phyloP scores from a whole-genome alignment of 2,329 filamentous ascomycete species.

The Sphaceloma murrayae region DNA sequence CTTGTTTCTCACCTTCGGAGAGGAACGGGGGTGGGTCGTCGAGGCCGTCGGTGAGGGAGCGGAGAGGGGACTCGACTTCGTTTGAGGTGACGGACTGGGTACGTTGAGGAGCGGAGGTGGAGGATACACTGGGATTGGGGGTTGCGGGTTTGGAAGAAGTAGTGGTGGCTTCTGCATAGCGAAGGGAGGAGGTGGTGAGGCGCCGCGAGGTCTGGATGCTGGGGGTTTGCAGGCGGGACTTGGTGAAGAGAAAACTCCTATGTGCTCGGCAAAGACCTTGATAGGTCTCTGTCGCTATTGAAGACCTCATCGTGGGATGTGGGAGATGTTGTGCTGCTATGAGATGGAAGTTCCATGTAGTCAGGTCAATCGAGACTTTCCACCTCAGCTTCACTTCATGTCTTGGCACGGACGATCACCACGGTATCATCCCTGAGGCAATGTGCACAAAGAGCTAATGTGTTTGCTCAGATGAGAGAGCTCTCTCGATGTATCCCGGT shows the following conservation, averaged over 20 bases:
- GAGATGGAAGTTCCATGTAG: conserved; percentile 1
- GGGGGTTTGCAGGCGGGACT: not conserved
- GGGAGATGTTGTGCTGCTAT: not conserved
- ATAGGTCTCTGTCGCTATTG: conserved; percentile 21
- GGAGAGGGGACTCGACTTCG: conserved; percentile 22
- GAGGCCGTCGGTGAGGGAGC: conserved; percentile 42
- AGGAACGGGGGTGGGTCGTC: conserved; percentile 42
- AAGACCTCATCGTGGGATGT: conserved; percentile 14
- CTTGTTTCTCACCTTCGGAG: conserved; percentile 42
- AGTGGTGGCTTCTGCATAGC: not conserved
- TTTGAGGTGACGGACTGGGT: conserved; percentile 22
- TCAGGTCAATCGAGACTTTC: not conserved
- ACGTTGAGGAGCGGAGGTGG: conserved; percentile 16
- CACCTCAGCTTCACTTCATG: not conserved
- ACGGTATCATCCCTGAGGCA: no score
- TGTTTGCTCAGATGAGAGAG: no score
- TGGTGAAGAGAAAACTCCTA: not conserved
- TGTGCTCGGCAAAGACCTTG: conserved; percentile 20
- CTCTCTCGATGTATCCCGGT: no score
- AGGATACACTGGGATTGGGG: conserved; percentile 13
- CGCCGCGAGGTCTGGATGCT: not conserved
- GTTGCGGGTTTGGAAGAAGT: conserved; percentile 2
- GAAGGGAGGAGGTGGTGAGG: conserved; percentile 7
- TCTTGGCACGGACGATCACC: no score
- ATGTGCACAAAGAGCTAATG: no score